Percentiles rank a stretch among this genome's conserved stretches.
phyloP scores from a whole-genome alignment of 768 basidiomycete genomes.

The Asterophora lycoperdoides region DNA sequence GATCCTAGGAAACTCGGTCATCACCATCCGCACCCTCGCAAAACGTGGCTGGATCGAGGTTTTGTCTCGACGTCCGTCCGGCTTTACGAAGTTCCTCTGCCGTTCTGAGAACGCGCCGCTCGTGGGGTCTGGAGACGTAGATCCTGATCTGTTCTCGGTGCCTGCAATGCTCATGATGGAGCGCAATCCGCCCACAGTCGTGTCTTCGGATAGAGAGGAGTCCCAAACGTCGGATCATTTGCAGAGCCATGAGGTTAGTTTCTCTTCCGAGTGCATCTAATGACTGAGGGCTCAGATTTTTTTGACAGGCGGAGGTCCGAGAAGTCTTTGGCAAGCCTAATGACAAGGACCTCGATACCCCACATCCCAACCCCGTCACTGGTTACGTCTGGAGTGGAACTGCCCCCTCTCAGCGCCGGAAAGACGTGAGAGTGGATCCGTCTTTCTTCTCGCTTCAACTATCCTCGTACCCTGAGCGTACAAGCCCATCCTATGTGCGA shows the following conservation, averaged over 20 bases:
- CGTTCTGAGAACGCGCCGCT: constrained; percentile 86
- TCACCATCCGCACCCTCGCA: constrained; percentile 73
- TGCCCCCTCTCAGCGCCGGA: constrained; percentile 85
- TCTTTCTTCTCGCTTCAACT: constrained; percentile 83
- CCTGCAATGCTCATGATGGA: constrained; percentile 75
- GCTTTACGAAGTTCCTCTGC: constrained; percentile 80
- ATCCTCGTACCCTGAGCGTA: constrained; percentile 56
- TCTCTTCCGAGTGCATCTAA: neutral
- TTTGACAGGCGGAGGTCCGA: constrained; percentile 24
- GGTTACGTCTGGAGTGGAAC: constrained; percentile 87
- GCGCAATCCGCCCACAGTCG: constrained; percentile 38
- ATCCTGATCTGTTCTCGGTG: constrained; percentile 70
- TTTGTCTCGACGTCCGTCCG: constrained; percentile 80
- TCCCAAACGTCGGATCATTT: constrained; percentile 16
- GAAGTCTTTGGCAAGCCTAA: constrained; percentile 19
- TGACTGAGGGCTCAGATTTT: neutral
- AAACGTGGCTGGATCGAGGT: constrained; percentile 88
- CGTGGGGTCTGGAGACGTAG: constrained; percentile 78
- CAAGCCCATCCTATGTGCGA: constrained; percentile 35
- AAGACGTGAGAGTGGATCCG: constrained; percentile 81
- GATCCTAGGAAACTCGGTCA: constrained; percentile 78
- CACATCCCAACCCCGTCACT: constrained; percentile 66
- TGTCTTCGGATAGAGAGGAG: constrained; percentile 23
- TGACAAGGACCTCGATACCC: constrained; percentile 22
- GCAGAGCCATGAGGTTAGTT: constrained; percentile 16